These are phyloP conservation scores for Plasmodium reichenowi DNA, from an alignment of 169 alveolate genomes.

Conservation along the genomic window DNA sequence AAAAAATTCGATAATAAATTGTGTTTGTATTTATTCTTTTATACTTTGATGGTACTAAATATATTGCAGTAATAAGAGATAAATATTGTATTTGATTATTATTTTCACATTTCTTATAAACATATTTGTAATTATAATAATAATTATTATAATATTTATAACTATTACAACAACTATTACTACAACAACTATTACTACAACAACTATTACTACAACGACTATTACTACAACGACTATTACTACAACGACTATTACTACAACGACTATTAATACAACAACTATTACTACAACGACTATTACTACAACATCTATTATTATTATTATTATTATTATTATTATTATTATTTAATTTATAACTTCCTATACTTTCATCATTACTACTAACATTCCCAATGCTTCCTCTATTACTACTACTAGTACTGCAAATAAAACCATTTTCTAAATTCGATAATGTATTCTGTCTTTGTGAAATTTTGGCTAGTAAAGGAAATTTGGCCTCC, in stretches of 20 bases:
- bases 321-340: neutral
- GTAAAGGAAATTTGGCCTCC: too few species aligned
- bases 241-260: too few species aligned
- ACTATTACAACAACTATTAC: neutral
- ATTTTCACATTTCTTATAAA: neutral
- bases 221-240: neutral
- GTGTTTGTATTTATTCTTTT: neutral
- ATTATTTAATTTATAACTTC: neutral
- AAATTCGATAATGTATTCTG: too few species aligned
- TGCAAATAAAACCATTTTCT: neutral
- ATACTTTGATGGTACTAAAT: neutral
- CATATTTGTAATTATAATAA: neutral
- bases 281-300: too few species aligned
- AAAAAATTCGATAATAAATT: conserved; percentile 46
- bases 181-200: neutral
- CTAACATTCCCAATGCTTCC: neutral
- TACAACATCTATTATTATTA: neutral
- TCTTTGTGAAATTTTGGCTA: too few species aligned
- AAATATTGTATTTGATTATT: conserved; percentile 22
- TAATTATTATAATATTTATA: neutral
- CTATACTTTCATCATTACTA: neutral
- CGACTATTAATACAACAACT: neutral
- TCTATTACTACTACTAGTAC: conserved; percentile 1
- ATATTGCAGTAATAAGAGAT: conserved; percentile 24
- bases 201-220: neutral